Base-by-base conservation (phyloP, 129 eudicot genomes). In the Calendula officinalis region DNA sequence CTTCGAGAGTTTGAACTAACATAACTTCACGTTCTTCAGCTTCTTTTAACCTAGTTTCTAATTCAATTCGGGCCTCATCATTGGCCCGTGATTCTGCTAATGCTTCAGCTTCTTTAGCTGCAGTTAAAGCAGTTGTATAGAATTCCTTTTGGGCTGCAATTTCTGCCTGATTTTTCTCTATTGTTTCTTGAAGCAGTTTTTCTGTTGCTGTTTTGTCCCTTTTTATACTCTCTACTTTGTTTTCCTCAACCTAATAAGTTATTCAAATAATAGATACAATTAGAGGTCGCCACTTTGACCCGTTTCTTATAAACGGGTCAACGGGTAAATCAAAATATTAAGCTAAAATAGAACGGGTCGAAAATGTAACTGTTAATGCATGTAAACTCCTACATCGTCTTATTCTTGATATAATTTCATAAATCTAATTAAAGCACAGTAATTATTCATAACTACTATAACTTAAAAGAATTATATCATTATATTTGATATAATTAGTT, bases 91-190 rank as follows among this genome's bases (percentile, higher is more conserved):
- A 88, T 72, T 92, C 89, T 42, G 99, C 89, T 75, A 85, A 77
- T 17, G 99, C 87, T 80, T 88, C 96, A 30, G 96, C 99, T 74
- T 92, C 96, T 57, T 92, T 92, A 58, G 99, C 96, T 52, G 85
- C 95, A 71, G 56, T 83, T 50, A 92, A 69, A 13, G 99, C 96
- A 76, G 70, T 74, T 10, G 92, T 83, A 38, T 88, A 92, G 70
- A 76, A 88, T 58, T 88, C 99, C 52, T 88, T 92, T 77, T 92
- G 99, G 62, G 84, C 62, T 47, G 89, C 80, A 74, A 92, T 80
- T 79, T 92, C 99, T 37, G 71, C 85, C 70, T 85, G 95, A 69
- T 86, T 89, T 72, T 79, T 92, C 73, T 92, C 96, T 62, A 92
- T 83, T 42, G 99, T 88, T 85, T 92, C 99, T 71, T 92, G 95